Evolutionary conservation across 139 green algal genomes (phyloP), one percentile per base, ranked within the genome.

Genomic region (Chlamydomonas applanata): DNA sequence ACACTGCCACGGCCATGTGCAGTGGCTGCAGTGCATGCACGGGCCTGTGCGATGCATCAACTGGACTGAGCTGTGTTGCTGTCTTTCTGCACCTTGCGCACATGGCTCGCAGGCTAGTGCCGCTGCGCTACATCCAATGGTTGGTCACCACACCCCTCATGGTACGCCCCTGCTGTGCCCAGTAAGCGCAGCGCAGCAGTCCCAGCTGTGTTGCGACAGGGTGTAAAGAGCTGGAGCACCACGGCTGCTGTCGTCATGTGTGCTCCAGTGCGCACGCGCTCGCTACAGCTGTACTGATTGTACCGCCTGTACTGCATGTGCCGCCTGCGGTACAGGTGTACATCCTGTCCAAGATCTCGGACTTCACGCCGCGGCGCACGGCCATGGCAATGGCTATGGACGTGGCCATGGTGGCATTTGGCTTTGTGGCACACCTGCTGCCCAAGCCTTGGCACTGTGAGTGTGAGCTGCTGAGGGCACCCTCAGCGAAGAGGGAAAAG

Each of bases 101-200:
- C 54, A 62, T 22, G 54, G 54, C 5, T 14, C 36, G 44, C 71
- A 81, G 79, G 63, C 29, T 73, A 0, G 30, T 63, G 14, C 82
- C 66, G 0, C 66, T 74, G 33, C 65, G 78, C 52, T 90, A 89
- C 57, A 66, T 86, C 24, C 87, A 89, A 71, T 90, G 85, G 85
- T 59, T 60, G 1, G 80, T 87, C 33, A 86, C 85, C 54, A 90
- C 85, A 3, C 85, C 85, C 19, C 69, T 79, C 72, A 90, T 90
- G 80, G 67, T 73, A 11, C n/a, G n/a, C n/a, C n/a, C n/a, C n/a
- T n/a, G n/a, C n/a, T n/a, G n/a, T n/a, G n/a, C n/a, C n/a, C n/a
- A n/a, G n/a, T n/a, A n/a, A n/a, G n/a, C n/a, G n/a, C n/a, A n/a
- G n/a, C n/a, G n/a, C n/a, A n/a, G n/a, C n/a, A n/a, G n/a, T n/a